Evolutionary conservation across 2,329 filamentous ascomycete genomes (phyloP).

Genomic region (Colletotrichum cuscutae): DNA sequence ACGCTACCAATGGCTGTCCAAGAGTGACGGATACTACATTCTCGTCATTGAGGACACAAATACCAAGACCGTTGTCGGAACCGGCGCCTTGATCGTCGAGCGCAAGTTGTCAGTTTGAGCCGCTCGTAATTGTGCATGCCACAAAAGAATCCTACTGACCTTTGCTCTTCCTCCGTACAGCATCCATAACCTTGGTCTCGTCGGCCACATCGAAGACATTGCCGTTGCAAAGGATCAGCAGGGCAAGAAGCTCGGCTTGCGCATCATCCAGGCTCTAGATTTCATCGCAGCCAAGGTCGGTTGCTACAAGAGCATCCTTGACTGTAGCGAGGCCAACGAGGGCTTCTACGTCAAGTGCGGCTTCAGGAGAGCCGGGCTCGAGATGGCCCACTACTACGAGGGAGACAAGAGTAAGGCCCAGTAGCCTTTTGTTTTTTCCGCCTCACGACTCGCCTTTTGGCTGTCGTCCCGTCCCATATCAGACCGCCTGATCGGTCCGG

Average conservation of each 20-base stretch:
- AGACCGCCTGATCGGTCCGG: neutral
- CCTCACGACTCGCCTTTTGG: neutral
- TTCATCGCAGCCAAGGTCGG: constrained; percentile 87
- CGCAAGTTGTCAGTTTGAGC: constrained; percentile 81
- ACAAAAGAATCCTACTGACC: constrained; percentile 34
- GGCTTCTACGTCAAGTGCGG: constrained; percentile 99
- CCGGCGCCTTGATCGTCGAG: constrained; percentile 90
- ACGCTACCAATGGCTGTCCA: constrained; percentile 84
- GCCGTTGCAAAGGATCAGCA: constrained; percentile 95
- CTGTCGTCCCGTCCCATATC: neutral
- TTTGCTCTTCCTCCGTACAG: constrained; percentile 48
- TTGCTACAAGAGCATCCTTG: constrained; percentile 97
- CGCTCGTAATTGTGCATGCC: neutral
- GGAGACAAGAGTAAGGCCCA: constrained; percentile 58
- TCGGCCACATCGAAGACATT: constrained; percentile 98
- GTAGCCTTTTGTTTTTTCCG: constrained; percentile 23
- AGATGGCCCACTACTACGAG: constrained; percentile 98
- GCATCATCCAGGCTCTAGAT: constrained; percentile 94
- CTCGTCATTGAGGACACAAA: constrained; percentile 83
- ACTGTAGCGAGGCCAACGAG: constrained; percentile 96
- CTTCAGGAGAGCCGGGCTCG: constrained; percentile 88
- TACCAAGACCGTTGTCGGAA: constrained; percentile 79
- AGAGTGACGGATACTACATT: constrained; percentile 83
- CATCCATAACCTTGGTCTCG: constrained; percentile 82
- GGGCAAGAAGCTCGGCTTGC: constrained; percentile 93